Conservation (phyloP, 129 eudicot genomes). For the Arctium minus region DNA sequence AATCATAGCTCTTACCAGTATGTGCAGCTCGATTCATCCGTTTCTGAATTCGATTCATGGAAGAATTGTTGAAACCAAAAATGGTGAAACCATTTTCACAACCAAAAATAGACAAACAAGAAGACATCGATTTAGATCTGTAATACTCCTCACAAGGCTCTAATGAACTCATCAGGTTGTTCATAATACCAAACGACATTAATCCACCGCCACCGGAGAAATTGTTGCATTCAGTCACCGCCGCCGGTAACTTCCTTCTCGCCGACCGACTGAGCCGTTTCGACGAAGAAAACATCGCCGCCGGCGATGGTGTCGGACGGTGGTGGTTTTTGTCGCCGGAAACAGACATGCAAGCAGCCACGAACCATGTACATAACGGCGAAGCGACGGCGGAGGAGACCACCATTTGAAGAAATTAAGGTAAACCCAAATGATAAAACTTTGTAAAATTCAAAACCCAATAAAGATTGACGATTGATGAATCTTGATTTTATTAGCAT, state of each 20-base stretch:
- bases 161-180: conserved; percentile 23
- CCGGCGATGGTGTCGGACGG: conserved; percentile 4
- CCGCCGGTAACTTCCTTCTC: conserved; percentile 14
- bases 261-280: conserved; percentile 27
- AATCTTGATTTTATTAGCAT: too few relatives aligned
- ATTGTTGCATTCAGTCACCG: background rate
- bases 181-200: conserved; percentile 19
- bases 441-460: conserved; percentile 7
- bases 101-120: conserved; percentile 14
- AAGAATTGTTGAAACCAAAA: background rate
- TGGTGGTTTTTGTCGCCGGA: conserved; percentile 18
- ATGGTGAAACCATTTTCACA: background rate
- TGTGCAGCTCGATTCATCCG: background rate
- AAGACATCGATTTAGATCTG: conserved; percentile 13
- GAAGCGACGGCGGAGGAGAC: conserved; percentile 15
- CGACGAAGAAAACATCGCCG: background rate
- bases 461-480: background rate
- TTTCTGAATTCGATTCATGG: conserved; percentile 5
- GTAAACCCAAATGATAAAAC: background rate
- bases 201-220: conserved; percentile 13
- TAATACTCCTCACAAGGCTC: conserved; percentile 31
- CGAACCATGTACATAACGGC: conserved; percentile 31
- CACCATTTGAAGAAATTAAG: conserved; percentile 10
- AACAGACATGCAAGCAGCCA: conserved; percentile 31
- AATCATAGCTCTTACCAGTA: background rate